Evolutionary conservation across 345 rosid genomes (phyloP), one percentile per base, ranked within the genome.

Genomic region (Sonneratia caseolaris): DNA sequence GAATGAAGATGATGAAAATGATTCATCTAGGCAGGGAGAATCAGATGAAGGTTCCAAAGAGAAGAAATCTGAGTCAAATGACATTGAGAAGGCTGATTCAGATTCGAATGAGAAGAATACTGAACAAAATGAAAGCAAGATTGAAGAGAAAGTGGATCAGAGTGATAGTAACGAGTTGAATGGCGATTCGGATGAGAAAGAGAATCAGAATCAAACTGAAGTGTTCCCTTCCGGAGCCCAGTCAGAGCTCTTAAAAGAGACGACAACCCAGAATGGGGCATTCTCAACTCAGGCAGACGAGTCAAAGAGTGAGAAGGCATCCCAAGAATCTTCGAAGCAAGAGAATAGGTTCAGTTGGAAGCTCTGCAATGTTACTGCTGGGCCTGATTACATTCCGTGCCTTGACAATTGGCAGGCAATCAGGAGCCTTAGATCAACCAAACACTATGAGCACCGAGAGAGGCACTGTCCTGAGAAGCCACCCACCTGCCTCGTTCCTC

Each of bases 381-480:
- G 96, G 61, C 78, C 96, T 38, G 99, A 95, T 86, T 95, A 79
- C 74, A 90, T 95, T 76, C 99, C 99, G 19, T 95, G 99, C 77
- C 99, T 95, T 75, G 99, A 95, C 83, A 95, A 95, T 80, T 81
- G 51, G 85, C 73, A 86, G 85, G 97, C 96, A 64, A 88, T 95
- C 76, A 86, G 37, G 84, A 84, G 74, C 78, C 99, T 95, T 62
- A 77, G 64, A 47, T 71, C 81, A 66, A 95, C 97, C 59, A 95
- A 86, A 80, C 98, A 95, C 78, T 95, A 95, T 68, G 96, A 95
- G 73, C 99, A 92, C 80, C 87, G 99, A 70, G 99, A 92, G 86
- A 86, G 99, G 85, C 99, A 92, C 78, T 95, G 99, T 72, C 98
- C 97, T 19, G 89, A 86, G 68, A 79, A 80, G 70, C 91, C 96